Evolutionary conservation across 2,329 filamentous ascomycete genomes (phyloP).

Genomic region (Penicillium fuscoglaucum): DNA sequence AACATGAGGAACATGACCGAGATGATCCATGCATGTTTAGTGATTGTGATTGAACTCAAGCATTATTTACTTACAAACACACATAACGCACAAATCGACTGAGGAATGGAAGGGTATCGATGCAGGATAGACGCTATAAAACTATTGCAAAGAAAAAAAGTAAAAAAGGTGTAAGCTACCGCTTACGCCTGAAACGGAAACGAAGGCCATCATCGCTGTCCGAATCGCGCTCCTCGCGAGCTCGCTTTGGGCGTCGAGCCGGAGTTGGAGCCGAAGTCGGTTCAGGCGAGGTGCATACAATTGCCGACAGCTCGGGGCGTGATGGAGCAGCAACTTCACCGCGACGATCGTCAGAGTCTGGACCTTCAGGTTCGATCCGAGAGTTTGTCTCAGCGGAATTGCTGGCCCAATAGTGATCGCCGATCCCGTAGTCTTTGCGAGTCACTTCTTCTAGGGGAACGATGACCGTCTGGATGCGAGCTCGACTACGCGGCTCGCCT

Average conservation of each 20-base stretch:
- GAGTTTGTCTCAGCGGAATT: conserved; percentile 29
- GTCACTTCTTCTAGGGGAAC: conserved; percentile 71
- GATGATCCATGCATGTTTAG: background rate
- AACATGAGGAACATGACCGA: background rate
- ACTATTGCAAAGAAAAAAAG: background rate
- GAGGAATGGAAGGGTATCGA: conserved; percentile 16
- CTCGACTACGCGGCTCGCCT: conserved; percentile 39
- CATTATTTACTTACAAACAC: background rate
- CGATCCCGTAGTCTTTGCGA: conserved; percentile 70
- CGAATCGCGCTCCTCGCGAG: conserved; percentile 46
- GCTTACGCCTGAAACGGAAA: conserved; percentile 55
- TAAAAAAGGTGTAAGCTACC: conserved; percentile 16
- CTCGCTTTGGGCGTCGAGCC: conserved; percentile 34
- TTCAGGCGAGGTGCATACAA: conserved; percentile 11
- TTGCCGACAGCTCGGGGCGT: conserved; percentile 13
- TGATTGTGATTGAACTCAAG: background rate
- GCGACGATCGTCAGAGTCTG: conserved; percentile 13
- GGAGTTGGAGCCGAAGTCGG: conserved; percentile 25
- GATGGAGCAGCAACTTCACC: conserved; percentile 7
- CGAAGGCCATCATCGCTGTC: conserved; percentile 60
- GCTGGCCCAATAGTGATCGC: conserved; percentile 69
- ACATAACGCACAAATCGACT: background rate
- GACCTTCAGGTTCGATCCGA: conserved; percentile 18
- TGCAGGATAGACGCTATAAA: conserved; percentile 14
- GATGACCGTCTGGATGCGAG: conserved; percentile 58